These are phyloP conservation scores for Nakazawaea siamensis DNA, from an alignment of 805 yeast species.

Conservation along the genomic window DNA sequence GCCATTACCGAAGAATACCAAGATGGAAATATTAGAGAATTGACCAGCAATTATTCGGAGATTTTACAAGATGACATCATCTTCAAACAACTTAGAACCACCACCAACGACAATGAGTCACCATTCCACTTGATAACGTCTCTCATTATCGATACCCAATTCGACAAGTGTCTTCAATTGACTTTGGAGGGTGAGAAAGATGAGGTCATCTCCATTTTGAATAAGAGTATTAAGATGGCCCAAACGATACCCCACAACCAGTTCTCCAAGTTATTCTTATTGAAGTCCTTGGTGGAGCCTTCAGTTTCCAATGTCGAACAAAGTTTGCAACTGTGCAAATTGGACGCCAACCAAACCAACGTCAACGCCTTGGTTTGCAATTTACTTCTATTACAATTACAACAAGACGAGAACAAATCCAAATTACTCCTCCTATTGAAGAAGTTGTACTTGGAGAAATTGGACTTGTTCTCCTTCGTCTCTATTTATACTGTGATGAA, in stretches of 20 bases:
- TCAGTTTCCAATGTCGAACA: background rate
- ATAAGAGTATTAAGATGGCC: background rate
- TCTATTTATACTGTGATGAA: slow-evolving; percentile 7
- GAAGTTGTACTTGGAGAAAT: slow-evolving; percentile 2
- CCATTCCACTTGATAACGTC: slow-evolving; percentile 6
- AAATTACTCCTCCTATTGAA: slow-evolving; percentile 5
- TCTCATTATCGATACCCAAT: slow-evolving; percentile 1
- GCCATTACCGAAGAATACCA: too few relatives aligned
- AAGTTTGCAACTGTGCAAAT: background rate
- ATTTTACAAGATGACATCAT: slow-evolving; percentile 2
- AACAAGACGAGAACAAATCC: slow-evolving; percentile 1
- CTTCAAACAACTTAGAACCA: background rate
- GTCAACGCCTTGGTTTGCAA: slow-evolving; percentile 8
- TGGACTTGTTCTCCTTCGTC: slow-evolving; percentile 8
- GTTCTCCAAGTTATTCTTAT: slow-evolving; percentile 1
- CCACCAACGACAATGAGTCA: background rate
- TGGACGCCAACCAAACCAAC: background rate
- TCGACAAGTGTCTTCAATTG: slow-evolving; percentile 3
- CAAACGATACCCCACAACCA: background rate
- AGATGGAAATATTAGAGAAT: background rate
- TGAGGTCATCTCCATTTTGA: background rate
- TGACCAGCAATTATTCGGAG: background rate
- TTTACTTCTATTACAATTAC: slow-evolving; percentile 6
- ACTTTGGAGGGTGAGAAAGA: slow-evolving; percentile 5
- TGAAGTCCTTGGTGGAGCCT: slow-evolving; percentile 7